phyloP scores from a whole-genome alignment of 148 eudicot genomes.

The Rhododendron simsii region DNA sequence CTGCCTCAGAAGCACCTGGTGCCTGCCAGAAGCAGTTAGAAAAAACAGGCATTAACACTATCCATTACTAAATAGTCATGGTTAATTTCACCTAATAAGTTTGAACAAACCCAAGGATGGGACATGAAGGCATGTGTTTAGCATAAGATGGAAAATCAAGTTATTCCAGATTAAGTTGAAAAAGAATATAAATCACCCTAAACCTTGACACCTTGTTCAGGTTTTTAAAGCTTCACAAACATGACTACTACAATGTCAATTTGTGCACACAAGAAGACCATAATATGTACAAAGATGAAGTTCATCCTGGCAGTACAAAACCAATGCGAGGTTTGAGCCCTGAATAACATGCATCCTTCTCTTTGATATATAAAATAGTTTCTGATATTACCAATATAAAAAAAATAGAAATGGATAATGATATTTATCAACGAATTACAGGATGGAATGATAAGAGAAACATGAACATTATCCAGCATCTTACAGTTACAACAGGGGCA shows the following conservation, averaged over 20 bases:
- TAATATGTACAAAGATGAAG: neutral
- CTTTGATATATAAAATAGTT: neutral
- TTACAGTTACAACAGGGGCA: neutral
- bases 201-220: neutral
- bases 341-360: neutral
- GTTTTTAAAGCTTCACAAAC: neutral
- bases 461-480: neutral
- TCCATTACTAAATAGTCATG: neutral
- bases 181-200: neutral
- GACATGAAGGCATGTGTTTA: neutral
- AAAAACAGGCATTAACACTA: neutral
- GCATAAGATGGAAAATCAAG: neutral
- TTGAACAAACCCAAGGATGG: neutral
- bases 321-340: neutral
- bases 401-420: neutral
- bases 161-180: neutral
- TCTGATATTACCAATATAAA: neutral
- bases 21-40: slow-evolving; percentile 32
- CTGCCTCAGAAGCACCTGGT: slow-evolving; percentile 80
- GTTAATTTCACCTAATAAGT: neutral
- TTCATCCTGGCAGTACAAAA: neutral
- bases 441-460: neutral
- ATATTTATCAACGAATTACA: neutral
- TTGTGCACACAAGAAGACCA: neutral
- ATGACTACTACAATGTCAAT: neutral